phyloP scores from a whole-genome alignment of 495 filamentous ascomycete genomes.

The Penicillium parvum region DNA sequence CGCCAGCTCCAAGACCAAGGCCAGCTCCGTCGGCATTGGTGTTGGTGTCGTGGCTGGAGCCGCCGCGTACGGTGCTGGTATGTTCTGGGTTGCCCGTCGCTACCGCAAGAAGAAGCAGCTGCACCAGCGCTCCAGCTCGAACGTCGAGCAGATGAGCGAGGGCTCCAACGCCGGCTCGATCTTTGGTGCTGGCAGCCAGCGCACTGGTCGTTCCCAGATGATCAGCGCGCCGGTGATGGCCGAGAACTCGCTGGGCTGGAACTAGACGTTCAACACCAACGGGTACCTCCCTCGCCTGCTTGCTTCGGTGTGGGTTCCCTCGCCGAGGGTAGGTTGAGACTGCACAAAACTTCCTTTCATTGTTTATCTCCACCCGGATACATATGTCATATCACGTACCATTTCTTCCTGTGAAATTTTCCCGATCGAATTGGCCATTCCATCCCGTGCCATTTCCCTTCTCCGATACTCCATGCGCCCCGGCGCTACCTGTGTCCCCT shows the following conservation, averaged over 20 bases:
- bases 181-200: conserved; percentile 52
- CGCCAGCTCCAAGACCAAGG: conserved; percentile 50
- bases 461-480: conserved; percentile 26
- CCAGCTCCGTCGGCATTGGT: conserved; percentile 80
- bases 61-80: conserved; percentile 92
- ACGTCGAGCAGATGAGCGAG: conserved; percentile 47
- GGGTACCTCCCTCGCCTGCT: too few relatives aligned
- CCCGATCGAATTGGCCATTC: conserved; percentile 24
- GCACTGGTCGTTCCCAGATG: conserved; percentile 67
- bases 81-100: conserved; percentile 91
- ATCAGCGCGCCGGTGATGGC: conserved; percentile 87
- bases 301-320: too few relatives aligned
- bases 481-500: conserved; percentile 14
- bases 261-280: conserved; percentile 58
- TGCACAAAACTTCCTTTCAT: conserved; percentile 30
- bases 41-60: conserved; percentile 74
- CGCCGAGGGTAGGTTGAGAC: conserved; percentile 13
- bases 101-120: conserved; percentile 83
- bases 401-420: conserved; percentile 31
- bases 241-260: conserved; percentile 98
- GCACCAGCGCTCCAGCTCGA: conserved; percentile 71
- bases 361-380: conserved; percentile 20
- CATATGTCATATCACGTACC: conserved; percentile 28
- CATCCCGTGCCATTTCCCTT: conserved; percentile 18
- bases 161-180: conserved; percentile 29